Evolutionary conservation across 139 green algal genomes (phyloP).

Genomic region (Nannochloris sp.): DNA sequence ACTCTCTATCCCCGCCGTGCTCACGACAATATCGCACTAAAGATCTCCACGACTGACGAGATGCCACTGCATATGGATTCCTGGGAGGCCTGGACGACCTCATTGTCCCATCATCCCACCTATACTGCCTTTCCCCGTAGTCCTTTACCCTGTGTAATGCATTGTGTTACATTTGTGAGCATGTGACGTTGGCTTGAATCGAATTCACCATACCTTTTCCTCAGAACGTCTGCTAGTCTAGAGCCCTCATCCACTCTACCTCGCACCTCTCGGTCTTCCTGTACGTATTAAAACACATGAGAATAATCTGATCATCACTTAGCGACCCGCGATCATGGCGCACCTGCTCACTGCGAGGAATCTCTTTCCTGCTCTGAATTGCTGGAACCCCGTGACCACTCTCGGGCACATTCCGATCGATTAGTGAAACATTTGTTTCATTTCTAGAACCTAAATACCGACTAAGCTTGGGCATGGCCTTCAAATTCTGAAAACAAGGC

Average conservation of each 20-base stretch:
- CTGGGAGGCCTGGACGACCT: constrained; percentile 8
- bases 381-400: no score
- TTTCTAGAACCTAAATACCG: not conserved
- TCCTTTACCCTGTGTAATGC: constrained; percentile 12
- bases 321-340: no score
- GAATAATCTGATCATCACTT: not conserved
- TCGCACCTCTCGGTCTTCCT: no score
- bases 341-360: no score
- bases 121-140: constrained; percentile 15
- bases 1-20: constrained; percentile 20
- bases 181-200: no score
- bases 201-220: no score
- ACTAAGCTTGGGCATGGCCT: not conserved
- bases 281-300: no score
- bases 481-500: no score
- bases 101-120: constrained; percentile 27
- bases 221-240: no score
- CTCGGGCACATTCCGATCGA: not conserved
- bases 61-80: constrained; percentile 20
- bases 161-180: not conserved
- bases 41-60: constrained; percentile 16
- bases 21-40: constrained; percentile 22
- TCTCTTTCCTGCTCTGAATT: no score
- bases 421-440: not conserved
- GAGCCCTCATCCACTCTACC: no score